These are phyloP conservation scores for Aspergillus nanangensis DNA, from an alignment of 495 filamentous ascomycete genomes.

Conservation along the genomic window DNA sequence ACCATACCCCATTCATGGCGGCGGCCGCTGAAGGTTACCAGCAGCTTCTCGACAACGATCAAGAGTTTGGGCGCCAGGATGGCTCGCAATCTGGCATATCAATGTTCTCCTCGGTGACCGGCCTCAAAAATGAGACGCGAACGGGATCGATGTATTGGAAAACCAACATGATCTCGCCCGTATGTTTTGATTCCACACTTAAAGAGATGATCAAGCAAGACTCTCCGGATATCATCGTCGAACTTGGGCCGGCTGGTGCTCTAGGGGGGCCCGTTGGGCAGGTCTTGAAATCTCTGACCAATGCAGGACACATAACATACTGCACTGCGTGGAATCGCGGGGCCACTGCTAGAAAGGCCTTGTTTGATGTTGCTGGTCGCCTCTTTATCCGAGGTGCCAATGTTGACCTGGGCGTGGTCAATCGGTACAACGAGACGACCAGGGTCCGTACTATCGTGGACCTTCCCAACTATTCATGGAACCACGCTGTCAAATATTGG, in stretches of 20 bases:
- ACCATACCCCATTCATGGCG: conserved; percentile 35
- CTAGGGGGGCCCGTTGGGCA: conserved; percentile 57
- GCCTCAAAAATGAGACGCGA: neutral
- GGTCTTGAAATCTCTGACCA: neutral
- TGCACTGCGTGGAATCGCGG: neutral
- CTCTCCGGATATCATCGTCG: conserved; percentile 35
- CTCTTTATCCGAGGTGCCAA: neutral
- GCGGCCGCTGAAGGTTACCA: neutral
- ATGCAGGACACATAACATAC: neutral
- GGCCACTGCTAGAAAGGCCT: neutral
- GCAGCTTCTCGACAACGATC: neutral
- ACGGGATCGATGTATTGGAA: conserved; percentile 29
- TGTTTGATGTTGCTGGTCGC: neutral
- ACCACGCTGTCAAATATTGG: conserved; percentile 35
- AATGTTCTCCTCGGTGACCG: conserved; percentile 30
- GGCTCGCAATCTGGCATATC: neutral
- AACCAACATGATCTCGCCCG: conserved; percentile 32
- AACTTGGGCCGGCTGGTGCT: conserved; percentile 59
- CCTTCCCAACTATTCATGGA: conserved; percentile 16
- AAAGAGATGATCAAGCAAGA: neutral
- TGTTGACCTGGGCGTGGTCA: neutral
- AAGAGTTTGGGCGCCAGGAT: neutral
- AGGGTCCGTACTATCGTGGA: conserved; percentile 1
- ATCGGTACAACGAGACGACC: neutral
- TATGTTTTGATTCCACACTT: conserved; percentile 24